Evolutionary conservation across 2,329 filamentous ascomycete genomes (phyloP), one percentile per base, ranked within the genome.

Genomic region (Stemphylium beticola): DNA sequence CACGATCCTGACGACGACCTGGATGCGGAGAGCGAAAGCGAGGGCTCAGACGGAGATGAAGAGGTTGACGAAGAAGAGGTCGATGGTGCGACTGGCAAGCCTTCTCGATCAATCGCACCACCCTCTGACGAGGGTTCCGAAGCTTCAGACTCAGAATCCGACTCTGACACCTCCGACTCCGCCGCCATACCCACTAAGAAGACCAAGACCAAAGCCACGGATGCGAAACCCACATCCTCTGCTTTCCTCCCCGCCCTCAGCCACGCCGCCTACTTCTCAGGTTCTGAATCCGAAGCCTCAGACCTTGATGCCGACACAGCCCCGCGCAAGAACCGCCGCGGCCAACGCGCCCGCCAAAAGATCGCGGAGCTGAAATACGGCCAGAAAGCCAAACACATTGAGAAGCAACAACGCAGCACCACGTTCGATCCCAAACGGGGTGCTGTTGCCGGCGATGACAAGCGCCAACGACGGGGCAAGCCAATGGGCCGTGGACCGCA

Each of bases 351-450:
- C n/a, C 85, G 91, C 8, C 89, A 90, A 69, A 85, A 87, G 20
- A 89, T 95, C 54, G 90, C 87, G 80, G 90, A 93, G 78, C 88
- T 91, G 77, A 93, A 93, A 70, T 93, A 83, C 72, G 90, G 90
- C 44, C 80, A 82, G 12, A 82, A 83, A 58, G 91, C 91, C 1
- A 89, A 87, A 63, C 90, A 92, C 67, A 43, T 87, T 3, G 73
- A 87, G 38, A 79, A 81, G 10, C 69, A 69, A 32, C 75, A 69
- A 8, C 61, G 81, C 38, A 80, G 85, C 62, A 73, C 75, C 32
- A 85, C 83, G 2, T 87, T 85, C 84, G 85, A 87, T 74, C 62
- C 79, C 4, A 82, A 83, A 54, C 75, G 79, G 29, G 86, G 85
- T 9, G 85, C 85, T n/a, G 79, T 77, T 7, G 85, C 85, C 17